Evolutionary conservation across 345 rosid genomes (phyloP).

Genomic region (Kernera saxatilis): DNA sequence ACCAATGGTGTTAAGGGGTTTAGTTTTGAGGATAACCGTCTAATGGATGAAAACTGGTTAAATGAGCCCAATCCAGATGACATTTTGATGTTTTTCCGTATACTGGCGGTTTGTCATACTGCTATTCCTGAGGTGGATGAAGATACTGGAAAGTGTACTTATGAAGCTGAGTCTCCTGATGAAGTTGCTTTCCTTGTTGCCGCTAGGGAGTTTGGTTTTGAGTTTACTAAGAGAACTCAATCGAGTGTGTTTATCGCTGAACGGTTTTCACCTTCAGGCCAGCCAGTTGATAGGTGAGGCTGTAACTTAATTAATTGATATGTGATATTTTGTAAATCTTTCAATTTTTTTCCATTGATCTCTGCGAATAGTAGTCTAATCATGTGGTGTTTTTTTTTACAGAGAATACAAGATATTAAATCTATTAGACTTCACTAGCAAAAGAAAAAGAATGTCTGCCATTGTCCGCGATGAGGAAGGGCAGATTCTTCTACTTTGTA

Average conservation of each 20-base stretch:
- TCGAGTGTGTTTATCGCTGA: constrained; percentile 51
- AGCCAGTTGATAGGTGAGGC: constrained; percentile 47
- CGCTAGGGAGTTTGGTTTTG: constrained; percentile 68
- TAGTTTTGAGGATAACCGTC: constrained; percentile 57
- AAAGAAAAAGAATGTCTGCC: constrained; percentile 82
- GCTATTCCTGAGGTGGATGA: constrained; percentile 59
- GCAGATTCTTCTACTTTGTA: constrained; percentile 61
- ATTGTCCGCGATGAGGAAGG: constrained; percentile 60
- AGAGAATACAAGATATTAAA: constrained; percentile 70
- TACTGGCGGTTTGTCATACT: constrained; percentile 70
- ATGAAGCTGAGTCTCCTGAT: constrained; percentile 91
- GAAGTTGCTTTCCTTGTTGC: constrained; percentile 74
- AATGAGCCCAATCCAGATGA: constrained; percentile 36
- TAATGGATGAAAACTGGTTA: constrained; percentile 55
- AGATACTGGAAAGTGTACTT: constrained; percentile 41
- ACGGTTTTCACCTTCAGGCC: constrained; percentile 36
- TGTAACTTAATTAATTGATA: neutral
- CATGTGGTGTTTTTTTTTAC: constrained; percentile 19
- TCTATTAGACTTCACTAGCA: constrained; percentile 65
- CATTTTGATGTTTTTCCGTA: constrained; percentile 57
- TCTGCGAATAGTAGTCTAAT: neutral
- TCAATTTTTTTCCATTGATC: neutral
- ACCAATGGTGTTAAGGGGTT: constrained; percentile 45
- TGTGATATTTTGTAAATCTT: neutral
- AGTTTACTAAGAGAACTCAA: constrained; percentile 61